Evolutionary conservation across 495 filamentous ascomycete genomes (phyloP).

Genomic region (Lophium mytilinum): DNA sequence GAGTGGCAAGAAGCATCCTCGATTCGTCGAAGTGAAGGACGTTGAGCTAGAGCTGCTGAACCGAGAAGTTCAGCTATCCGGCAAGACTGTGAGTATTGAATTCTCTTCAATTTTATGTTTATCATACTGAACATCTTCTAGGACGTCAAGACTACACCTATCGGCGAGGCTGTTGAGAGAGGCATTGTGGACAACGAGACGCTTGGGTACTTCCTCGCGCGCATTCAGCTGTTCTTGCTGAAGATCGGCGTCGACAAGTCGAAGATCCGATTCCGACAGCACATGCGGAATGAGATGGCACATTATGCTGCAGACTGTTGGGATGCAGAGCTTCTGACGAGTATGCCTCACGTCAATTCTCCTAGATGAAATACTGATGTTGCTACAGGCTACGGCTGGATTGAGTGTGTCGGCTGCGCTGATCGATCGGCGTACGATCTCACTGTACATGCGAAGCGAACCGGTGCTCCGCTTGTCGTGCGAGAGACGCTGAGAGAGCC

Average conservation of each 20-base stretch:
- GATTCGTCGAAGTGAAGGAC: slow-evolving; percentile 59
- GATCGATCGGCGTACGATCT: slow-evolving; percentile 76
- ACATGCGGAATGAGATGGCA: slow-evolving; percentile 78
- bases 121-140: background rate
- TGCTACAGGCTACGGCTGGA: slow-evolving; percentile 55
- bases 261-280: slow-evolving; percentile 77
- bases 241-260: slow-evolving; percentile 59
- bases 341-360: slow-evolving; percentile 15
- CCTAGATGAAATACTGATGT: too few species aligned
- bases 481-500: slow-evolving; percentile 60
- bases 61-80: slow-evolving; percentile 62
- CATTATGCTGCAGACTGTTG: slow-evolving; percentile 82
- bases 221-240: slow-evolving; percentile 65
- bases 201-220: slow-evolving; percentile 77
- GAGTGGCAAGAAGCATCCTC: slow-evolving; percentile 62
- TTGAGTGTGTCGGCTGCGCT: slow-evolving; percentile 80
- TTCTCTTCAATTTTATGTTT: too few species aligned
- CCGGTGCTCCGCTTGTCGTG: slow-evolving; percentile 65
- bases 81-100: slow-evolving; percentile 41
- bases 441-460: slow-evolving; percentile 71
- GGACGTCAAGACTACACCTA: slow-evolving; percentile 47
- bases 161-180: slow-evolving; percentile 62
- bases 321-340: slow-evolving; percentile 73
- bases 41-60: slow-evolving; percentile 61
- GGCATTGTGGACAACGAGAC: slow-evolving; percentile 75